Conservation (phyloP, 2,329 filamentous ascomycete genomes). For the Clonostachys rhizophaga region DNA sequence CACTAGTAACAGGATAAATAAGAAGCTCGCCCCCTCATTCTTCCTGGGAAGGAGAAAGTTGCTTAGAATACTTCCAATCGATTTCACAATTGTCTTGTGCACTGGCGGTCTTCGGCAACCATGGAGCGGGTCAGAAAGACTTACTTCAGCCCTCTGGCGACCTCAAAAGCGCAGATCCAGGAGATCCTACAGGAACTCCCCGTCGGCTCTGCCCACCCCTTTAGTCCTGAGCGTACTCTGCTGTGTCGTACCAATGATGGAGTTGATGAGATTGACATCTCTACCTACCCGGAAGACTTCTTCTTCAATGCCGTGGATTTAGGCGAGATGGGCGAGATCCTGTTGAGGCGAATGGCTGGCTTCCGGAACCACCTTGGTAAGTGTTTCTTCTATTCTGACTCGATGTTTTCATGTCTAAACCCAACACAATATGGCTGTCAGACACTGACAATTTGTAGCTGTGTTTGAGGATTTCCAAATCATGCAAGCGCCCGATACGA, state of each 20-base stretch:
- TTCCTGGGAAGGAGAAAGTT: too few species aligned
- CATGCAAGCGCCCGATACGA: constrained; percentile 4
- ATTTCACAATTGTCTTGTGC: not conserved
- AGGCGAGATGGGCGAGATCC: constrained; percentile 9
- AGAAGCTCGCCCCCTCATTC: too few species aligned
- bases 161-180: constrained; percentile 6
- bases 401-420: too few species aligned
- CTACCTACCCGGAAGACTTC: constrained; percentile 5
- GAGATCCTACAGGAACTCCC: constrained; percentile 7
- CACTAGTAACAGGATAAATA: too few species aligned
- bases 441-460: not conserved
- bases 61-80: not conserved
- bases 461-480: constrained; percentile 8
- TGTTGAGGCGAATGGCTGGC: constrained; percentile 7
- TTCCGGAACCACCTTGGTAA: constrained; percentile 3
- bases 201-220: constrained; percentile 9
- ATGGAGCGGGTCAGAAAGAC: constrained; percentile 9
- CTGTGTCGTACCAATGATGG: constrained; percentile 5
- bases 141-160: constrained; percentile 8
- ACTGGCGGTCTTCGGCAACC: not conserved
- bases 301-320: constrained; percentile 11
- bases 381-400: not conserved
- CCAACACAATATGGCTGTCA: not conserved
- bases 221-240: constrained; percentile 8
- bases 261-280: constrained; percentile 9